Evolutionary conservation across 2,329 filamentous ascomycete genomes (phyloP).

Genomic region (Blastomyces gilchristii): DNA sequence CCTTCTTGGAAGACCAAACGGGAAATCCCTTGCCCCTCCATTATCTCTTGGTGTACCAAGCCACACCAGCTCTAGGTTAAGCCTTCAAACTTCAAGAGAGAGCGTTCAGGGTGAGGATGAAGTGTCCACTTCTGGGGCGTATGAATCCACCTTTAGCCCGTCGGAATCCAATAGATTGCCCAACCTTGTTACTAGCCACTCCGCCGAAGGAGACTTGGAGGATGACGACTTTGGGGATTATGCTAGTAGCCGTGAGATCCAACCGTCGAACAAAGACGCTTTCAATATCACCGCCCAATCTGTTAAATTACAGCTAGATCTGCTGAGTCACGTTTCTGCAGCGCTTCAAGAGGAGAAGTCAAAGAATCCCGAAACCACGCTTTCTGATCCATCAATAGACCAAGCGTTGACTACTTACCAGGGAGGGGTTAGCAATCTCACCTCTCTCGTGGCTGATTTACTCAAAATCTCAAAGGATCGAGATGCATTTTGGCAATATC

Average conservation of each 20-base stretch:
- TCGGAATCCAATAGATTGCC: slow-evolving; percentile 41
- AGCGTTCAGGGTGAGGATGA: slow-evolving; percentile 45
- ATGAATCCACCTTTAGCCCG: slow-evolving; percentile 46
- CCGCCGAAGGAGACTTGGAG: slow-evolving; percentile 52
- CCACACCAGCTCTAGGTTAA: slow-evolving; percentile 38
- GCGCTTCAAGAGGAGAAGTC: slow-evolving; percentile 63
- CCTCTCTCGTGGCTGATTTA: slow-evolving; percentile 72
- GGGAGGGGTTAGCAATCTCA: slow-evolving; percentile 76
- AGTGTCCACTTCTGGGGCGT: slow-evolving; percentile 42
- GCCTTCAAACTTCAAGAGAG: slow-evolving; percentile 40
- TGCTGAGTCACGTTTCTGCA: slow-evolving; percentile 74
- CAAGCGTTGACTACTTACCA: slow-evolving; percentile 81
- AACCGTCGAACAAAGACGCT: slow-evolving; percentile 70
- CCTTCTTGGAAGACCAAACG: slow-evolving; percentile 26
- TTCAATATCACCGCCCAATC: slow-evolving; percentile 97
- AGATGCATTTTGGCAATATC: slow-evolving; percentile 94
- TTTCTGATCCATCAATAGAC: slow-evolving; percentile 66
- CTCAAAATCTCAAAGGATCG: slow-evolving; percentile 87
- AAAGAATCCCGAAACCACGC: slow-evolving; percentile 57
- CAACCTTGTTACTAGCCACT: slow-evolving; percentile 41
- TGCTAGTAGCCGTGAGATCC: slow-evolving; percentile 64
- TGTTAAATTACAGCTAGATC: slow-evolving; percentile 81
- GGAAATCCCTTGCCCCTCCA: slow-evolving; percentile 29
- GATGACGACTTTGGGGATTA: slow-evolving; percentile 73
- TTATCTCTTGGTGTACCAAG: slow-evolving; percentile 28